A percentile compares a stretch with the other conserved stretches of the same genome.
phyloP scores from a whole-genome alignment of 2,329 filamentous ascomycete species.

The Ceratocystis ficicola region DNA sequence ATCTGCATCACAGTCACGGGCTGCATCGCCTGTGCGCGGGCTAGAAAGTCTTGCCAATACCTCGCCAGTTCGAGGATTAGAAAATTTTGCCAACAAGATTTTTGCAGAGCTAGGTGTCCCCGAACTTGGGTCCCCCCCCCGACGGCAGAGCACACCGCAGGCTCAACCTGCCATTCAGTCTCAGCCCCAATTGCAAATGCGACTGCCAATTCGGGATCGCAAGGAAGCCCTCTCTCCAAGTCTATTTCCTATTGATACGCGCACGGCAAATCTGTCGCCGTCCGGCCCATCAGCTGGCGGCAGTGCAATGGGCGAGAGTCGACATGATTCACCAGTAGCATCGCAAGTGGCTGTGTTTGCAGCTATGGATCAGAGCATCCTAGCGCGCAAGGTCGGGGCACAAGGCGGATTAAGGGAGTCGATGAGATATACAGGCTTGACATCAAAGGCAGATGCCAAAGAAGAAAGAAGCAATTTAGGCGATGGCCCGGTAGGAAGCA shows the following conservation, averaged over 20 bases:
- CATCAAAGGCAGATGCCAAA: slow-evolving; percentile 22
- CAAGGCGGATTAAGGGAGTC: slow-evolving; percentile 28
- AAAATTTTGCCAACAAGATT: slow-evolving; percentile 51
- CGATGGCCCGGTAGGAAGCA: not conserved
- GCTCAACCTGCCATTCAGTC: slow-evolving; percentile 28
- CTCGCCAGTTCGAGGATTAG: slow-evolving; percentile 31
- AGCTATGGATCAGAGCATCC: slow-evolving; percentile 51
- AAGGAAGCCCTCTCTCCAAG: slow-evolving; percentile 31
- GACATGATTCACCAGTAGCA: slow-evolving; percentile 26
- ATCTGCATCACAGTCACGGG: slow-evolving; percentile 34
- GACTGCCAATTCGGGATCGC: slow-evolving; percentile 31
- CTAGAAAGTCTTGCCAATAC: slow-evolving; percentile 25
- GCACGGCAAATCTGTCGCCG: slow-evolving; percentile 10
- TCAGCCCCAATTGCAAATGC: not conserved
- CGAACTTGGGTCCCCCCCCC: slow-evolving; percentile 25
- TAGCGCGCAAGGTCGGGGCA: slow-evolving; percentile 44
- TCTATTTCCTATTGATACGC: slow-evolving; percentile 15
- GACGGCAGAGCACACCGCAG: slow-evolving; percentile 32
- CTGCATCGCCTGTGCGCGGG: slow-evolving; percentile 40
- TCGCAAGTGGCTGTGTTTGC: slow-evolving; percentile 49
- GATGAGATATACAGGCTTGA: slow-evolving; percentile 25
- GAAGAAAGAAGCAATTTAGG: slow-evolving; percentile 12
- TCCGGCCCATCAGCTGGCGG: slow-evolving; percentile 5
- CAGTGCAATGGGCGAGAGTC: slow-evolving; percentile 16
- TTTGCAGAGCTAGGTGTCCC: slow-evolving; percentile 47